A percentile compares a stretch with the other conserved stretches of the same genome.
These are phyloP conservation scores for Colletotrichum salicis DNA, from an alignment of 2,329 filamentous ascomycete genomes.

Conservation along the genomic window DNA sequence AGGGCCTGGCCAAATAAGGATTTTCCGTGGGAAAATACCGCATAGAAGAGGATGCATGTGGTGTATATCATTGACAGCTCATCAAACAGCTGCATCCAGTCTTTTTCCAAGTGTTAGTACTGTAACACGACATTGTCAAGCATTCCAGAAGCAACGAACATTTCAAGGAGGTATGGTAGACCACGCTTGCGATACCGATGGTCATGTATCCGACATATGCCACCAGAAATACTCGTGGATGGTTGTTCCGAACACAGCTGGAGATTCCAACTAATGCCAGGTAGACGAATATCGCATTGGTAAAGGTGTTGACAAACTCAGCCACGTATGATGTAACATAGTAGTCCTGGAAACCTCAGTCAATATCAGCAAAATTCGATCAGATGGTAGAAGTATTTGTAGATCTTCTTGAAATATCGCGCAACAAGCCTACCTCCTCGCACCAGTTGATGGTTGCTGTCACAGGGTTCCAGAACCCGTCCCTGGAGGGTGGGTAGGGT, in stretches of 20 bases:
- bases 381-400: neutral
- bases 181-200: conserved; percentile 1
- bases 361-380: neutral
- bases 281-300: neutral
- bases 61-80: neutral
- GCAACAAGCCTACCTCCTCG: neutral
- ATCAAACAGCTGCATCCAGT: neutral
- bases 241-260: neutral
- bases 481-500: neutral
- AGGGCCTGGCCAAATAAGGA: neutral
- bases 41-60: neutral
- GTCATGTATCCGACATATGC: conserved; percentile 9
- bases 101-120: neutral
- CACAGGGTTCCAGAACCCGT: neutral
- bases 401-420: neutral
- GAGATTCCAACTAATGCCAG: neutral
- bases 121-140: neutral
- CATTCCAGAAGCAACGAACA: neutral
- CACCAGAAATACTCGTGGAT: neutral
- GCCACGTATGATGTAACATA: neutral
- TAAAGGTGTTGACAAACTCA: neutral
- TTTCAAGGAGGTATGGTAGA: conserved; percentile 11
- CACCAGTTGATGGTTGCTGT: neutral
- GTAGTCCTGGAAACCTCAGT: neutral
- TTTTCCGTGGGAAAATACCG: neutral